phyloP scores from a whole-genome alignment of 2,329 filamentous ascomycete species.

The Aspergillus nomiae region DNA sequence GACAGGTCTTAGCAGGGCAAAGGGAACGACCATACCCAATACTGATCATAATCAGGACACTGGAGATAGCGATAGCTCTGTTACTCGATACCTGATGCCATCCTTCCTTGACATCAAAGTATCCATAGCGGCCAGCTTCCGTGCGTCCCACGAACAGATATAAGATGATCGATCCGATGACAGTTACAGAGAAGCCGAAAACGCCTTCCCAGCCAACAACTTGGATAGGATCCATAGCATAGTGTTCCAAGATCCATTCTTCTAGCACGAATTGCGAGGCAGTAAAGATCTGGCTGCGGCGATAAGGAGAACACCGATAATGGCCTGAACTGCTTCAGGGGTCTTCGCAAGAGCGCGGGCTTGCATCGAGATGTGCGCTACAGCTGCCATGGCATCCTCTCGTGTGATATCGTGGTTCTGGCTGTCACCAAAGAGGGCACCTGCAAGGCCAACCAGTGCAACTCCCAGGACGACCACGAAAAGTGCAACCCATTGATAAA shows the following conservation, averaged over 20 bases:
- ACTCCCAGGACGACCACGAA: conserved; percentile 87
- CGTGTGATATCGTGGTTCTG: conserved; percentile 39
- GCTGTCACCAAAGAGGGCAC: conserved; percentile 72
- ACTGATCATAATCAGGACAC: conserved; percentile 91
- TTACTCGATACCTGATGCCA: conserved; percentile 77
- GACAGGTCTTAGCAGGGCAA: conserved; percentile 6
- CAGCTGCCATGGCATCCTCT: conserved; percentile 27
- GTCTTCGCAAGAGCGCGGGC: conserved; percentile 45
- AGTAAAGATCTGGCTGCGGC: conserved; percentile 96
- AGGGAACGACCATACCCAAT: conserved; percentile 70
- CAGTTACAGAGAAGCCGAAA: conserved; percentile 82
- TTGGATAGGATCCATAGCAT: conserved; percentile 78
- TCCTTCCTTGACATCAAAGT: conserved; percentile 88
- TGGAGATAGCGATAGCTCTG: conserved; percentile 71
- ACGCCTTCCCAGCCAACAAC: conserved; percentile 96
- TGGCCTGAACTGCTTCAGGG: conserved; percentile 65
- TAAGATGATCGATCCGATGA: conserved; percentile 76
- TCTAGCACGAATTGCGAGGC: conserved; percentile 95
- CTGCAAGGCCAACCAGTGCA: conserved; percentile 84
- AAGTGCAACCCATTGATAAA: conserved; percentile 93
- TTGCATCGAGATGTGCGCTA: conserved; percentile 47
- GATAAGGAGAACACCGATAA: conserved; percentile 86
- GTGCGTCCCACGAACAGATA: conserved; percentile 77
- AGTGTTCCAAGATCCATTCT: conserved; percentile 84
- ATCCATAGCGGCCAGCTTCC: conserved; percentile 71